Base-by-base conservation (phyloP, 306 rosid genomes). In the Sindora glabra region DNA sequence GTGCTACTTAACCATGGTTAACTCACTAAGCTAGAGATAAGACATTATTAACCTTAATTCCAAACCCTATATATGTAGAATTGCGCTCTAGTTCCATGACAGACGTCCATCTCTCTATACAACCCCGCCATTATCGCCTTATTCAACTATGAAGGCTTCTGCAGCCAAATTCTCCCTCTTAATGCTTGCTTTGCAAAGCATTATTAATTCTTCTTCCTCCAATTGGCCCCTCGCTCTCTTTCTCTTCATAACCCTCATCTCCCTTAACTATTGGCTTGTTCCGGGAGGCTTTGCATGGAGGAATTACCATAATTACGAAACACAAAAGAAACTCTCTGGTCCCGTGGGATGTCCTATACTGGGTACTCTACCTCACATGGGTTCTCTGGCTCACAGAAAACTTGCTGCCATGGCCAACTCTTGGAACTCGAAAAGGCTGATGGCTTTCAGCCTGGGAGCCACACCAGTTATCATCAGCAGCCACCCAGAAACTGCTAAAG, bases 241-340 rank as follows among this genome's bases (percentile, higher is more conserved):
- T 11, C 65, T 85, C 56, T 53, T 62, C 11, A 18, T 29, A 2
- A 48, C 68, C 18, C 40, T 79, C 62, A 3, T 85, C 65, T 66
- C 74, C 15, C 74, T 81, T 0, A 76, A 74, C 51, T 64, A 49
- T 47, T 85, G 86, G 86, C 76, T 81, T 30, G 19, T 83, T 61
- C 87, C 95, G 0, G 97, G 95, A 15, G 97, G 97, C 13, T 81
- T 86, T 71, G 96, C 96, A 61, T 91, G 97, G 97, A 76, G 95
- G 0, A 73, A 46, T 40, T 48, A 47, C 45, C 22, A 22, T 6
- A 40, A 23, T 48, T 10, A 17, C 17, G 32, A 29, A 42, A 8
- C 19, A 23, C 30, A 40, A 11, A 16, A 26, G 27, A 64, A 57
- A 46, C 52, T 74, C 6, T 33, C 32, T 0, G 97, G 97, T 1